phyloP scores from a whole-genome alignment of 495 filamentous ascomycete genomes.

The Platismatia glauca region DNA sequence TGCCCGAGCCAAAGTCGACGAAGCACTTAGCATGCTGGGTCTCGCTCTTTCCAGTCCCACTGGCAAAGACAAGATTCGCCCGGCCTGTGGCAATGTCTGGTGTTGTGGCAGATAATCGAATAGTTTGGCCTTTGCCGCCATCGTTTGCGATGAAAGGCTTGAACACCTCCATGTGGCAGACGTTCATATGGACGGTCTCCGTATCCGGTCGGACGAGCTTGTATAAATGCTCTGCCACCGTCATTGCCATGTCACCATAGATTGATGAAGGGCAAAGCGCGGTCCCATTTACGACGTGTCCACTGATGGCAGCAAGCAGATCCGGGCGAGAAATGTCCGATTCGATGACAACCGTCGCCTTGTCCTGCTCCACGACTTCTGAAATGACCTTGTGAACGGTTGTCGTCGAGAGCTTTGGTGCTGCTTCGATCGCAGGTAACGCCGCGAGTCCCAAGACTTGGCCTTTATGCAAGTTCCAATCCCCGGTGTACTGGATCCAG shows the following conservation, averaged over 20 bases:
- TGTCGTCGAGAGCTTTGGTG: constrained; percentile 21
- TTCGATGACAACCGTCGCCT: constrained; percentile 48
- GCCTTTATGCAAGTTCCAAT: constrained; percentile 35
- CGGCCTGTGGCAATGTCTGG: constrained; percentile 35
- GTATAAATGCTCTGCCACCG: constrained; percentile 38
- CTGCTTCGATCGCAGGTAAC: constrained; percentile 13
- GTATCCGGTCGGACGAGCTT: constrained; percentile 36
- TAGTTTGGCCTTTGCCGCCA: constrained; percentile 37
- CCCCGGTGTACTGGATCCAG: constrained; percentile 57
- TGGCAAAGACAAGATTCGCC: constrained; percentile 28
- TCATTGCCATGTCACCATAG: constrained; percentile 44
- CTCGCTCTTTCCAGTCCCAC: constrained; percentile 23
- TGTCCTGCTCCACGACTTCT: constrained; percentile 43
- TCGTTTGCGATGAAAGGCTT: constrained; percentile 51
- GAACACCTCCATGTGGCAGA: constrained; percentile 50
- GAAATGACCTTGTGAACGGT: constrained; percentile 33
- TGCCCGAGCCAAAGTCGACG: constrained; percentile 38
- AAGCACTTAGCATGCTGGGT: constrained; percentile 44
- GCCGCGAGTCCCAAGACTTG: constrained; percentile 15
- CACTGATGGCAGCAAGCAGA: constrained; percentile 43
- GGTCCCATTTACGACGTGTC: constrained; percentile 51
- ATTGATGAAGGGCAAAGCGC: constrained; percentile 34
- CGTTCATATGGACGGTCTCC: constrained; percentile 42
- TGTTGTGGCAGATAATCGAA: constrained; percentile 36
- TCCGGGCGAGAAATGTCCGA: constrained; percentile 46